Base-by-base conservation (phyloP, 2,329 filamentous ascomycete genomes). In the Epichloe gansuensis region DNA sequence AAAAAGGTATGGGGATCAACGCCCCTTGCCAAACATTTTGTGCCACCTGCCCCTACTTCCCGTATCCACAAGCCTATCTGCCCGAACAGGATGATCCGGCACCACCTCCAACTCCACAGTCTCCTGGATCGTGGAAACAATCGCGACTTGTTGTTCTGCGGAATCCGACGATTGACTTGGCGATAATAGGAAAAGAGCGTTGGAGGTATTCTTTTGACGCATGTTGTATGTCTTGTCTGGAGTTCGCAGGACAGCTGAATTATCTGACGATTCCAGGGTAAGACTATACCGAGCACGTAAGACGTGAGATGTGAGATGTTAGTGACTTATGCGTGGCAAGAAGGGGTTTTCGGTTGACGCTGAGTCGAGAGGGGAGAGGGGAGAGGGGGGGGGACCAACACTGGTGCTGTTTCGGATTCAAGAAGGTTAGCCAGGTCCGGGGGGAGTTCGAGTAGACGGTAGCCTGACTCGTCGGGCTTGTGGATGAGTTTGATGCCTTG, bases 121-220 rank as follows among this genome's bases (percentile, higher is more conserved):
- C 59, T 84, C 81, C 56, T 80, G 78, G 27, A 82, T 66, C 1
- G 76, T 81, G 8, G 77, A 71, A 21, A 84, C 68, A 9, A 73
- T 68, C 41, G 68, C 68, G 2, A 84, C 57, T 11, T 70, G 68
- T 2, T 64, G 57, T 34, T 66, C 61, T 7, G 65, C 55, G 15
- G 53, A 51, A 27, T 53, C 55, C 2, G 47, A 48, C 4, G 58
- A 45, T 12, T 53, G 17, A 46, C 54, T 40, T 5, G 72, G 66
- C 27, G 67, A 62, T 35, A 84, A 68, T 3, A 84, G 63, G 59
- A 83, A 76, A 46, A 84, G 70, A n/a, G 77, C 75, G 61, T 84
- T 84, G 45, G 81, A 84, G 0, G 81, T 83, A 63, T 83, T 84
- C 63, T 84, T 84, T 60, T 84, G 81, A 34, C 77, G 77, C 46